Base-by-base conservation (phyloP, 441 rosid species). In the Mallotus repandus region DNA sequence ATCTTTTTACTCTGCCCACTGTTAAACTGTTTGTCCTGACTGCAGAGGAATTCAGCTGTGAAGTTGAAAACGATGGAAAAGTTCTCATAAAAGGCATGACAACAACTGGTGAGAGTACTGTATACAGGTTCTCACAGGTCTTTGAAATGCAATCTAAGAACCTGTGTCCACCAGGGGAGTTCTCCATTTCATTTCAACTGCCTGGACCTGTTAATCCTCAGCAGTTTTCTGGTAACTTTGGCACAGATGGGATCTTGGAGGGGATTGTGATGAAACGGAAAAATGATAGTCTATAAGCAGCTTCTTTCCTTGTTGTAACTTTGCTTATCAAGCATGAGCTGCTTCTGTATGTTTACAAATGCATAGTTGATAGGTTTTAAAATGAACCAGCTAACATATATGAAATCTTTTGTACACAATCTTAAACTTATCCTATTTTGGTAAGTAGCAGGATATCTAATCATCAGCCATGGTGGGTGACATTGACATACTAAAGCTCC, bases 121-220 rank as follows among this genome's bases (percentile, higher is more conserved):
- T 91, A 11, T 70, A 69, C 32, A 77, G 80, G 50, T 77, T 73
- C 73, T 79, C 89, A 32, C 88, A 82, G 19, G 74, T 73, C 71
- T 93, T 93, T 56, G 76, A 81, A 73, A 87, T 91, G 93, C 82
- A 81, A 52, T 77, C 91, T 0, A 83, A 66, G 64, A 87, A 90
- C 81, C 89, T 90, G 43, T 78, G 86, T 76, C 89, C 87, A 0
- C 83, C 94, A 0, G 93, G 96, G 66, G 84, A 82, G 58, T 92
- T 92, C 57, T 83, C 96, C 0, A 69, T 92, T 68, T 77, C 85
- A 2, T 92, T 89, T 69, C 77, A 59, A 76, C 86, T 92, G 48
- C 96, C 96, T 0, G 94, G 98, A n/a, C 88, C 89, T 5, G 94
- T 92, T 54, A 71, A 81, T 76, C 86, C 84, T 15, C 80, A 76